Base-by-base conservation (phyloP, 352 stramenopile species). In the Halophytophthora polymorphica region DNA sequence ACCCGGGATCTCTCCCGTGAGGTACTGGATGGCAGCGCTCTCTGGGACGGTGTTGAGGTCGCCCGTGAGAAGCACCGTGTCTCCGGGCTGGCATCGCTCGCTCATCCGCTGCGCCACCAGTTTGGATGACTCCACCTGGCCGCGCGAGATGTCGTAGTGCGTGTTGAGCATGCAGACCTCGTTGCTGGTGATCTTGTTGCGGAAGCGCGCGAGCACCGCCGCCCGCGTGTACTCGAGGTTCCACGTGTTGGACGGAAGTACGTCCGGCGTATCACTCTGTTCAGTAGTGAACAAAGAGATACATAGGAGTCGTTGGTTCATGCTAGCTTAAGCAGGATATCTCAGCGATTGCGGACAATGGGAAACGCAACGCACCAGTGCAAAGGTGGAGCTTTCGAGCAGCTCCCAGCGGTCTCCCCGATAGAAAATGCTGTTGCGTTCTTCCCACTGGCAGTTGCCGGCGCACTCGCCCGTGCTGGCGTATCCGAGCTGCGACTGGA, bases 101-200 rank as follows among this genome's bases (percentile, higher is more conserved):
- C 50, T 61, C 25, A 88, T 48, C 18, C 66, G 70, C 25, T 71
- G 55, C 1, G 78, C 68, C 4, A 88, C 70, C 17, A 88, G 49
- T 48, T 72, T 21, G 1, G 79, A 69, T 23, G 75, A 88, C 45
- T 88, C 51, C 5, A 64, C 44, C 23, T 90, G 79, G 39, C 79
- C 74, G 14, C 61, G 60, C 8, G 34, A 61, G 22, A 88, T 85
- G 50, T 90, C 79, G 44, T 72, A 90, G 58, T 88, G 79, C 15
- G 79, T 90, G 61, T 90, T 90, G 45, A 90, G 64, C 58, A 90
- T 83, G 56, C 79, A 90, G 19, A 87, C 55, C 0, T 56, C 66
- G 41, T 58, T 42, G 2, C 41, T 25, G 3, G 43, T 65, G 6
- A 22, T 31, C n/a, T 61, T 70, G 34, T 78, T 57, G 10, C 50